These are phyloP conservation scores for Caryopteris hybrid DNA, from an alignment of 305 asterid species.

Conservation along the genomic window DNA sequence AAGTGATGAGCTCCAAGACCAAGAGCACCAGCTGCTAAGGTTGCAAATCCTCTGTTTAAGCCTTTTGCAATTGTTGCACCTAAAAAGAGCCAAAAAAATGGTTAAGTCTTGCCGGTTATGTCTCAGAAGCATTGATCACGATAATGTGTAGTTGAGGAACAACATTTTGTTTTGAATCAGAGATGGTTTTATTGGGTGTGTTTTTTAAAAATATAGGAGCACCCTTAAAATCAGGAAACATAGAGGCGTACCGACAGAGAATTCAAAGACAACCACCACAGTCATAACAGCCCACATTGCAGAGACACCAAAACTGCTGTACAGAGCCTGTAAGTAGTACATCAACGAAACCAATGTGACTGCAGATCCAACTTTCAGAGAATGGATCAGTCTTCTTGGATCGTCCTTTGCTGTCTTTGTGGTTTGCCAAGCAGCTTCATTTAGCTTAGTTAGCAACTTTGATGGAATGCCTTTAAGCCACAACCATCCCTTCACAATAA, in stretches of 20 bases:
- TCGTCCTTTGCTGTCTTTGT: constrained; percentile 49
- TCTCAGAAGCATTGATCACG: neutral
- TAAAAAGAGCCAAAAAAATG: constrained; percentile 9
- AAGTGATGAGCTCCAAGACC: constrained; percentile 65
- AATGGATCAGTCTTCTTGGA: constrained; percentile 64
- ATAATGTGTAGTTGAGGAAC: neutral
- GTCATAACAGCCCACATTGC: constrained; percentile 81
- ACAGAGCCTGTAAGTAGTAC: constrained; percentile 59
- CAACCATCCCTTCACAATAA: constrained; percentile 19
- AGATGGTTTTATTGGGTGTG: neutral
- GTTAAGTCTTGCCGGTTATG: neutral
- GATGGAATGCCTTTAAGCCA: constrained; percentile 27
- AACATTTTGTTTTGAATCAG: neutral
- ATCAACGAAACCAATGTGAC: constrained; percentile 54
- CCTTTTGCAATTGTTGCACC: constrained; percentile 73
- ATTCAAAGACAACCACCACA: constrained; percentile 73
- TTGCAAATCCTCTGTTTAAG: constrained; percentile 69
- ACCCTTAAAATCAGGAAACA: neutral
- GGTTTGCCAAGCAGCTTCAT: constrained; percentile 30
- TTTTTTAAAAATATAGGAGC: neutral
- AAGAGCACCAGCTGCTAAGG: constrained; percentile 55
- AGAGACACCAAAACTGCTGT: constrained; percentile 49
- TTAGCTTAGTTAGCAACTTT: constrained; percentile 23
- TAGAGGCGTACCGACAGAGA: constrained; percentile 50
- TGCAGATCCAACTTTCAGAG: constrained; percentile 60